phyloP scores from a whole-genome alignment of 2,329 filamentous ascomycete species.

The Penicillium sp. region DNA sequence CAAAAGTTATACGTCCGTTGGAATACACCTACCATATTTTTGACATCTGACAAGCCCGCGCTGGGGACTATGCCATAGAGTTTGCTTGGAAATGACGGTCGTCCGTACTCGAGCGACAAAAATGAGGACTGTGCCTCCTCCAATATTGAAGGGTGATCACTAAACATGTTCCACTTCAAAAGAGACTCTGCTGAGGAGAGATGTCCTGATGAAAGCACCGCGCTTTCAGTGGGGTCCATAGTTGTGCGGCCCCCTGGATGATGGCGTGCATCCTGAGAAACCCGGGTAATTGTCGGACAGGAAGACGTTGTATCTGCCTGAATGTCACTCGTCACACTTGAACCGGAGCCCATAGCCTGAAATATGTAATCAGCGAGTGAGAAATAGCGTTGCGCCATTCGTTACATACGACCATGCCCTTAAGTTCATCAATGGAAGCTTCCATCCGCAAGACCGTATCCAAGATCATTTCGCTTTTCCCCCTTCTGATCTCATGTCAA shows the following conservation, averaged over 20 bases:
- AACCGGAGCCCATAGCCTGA: background rate
- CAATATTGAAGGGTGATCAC: background rate
- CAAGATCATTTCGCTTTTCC: conserved; percentile 10
- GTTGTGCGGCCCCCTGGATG: background rate
- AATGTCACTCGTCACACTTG: background rate
- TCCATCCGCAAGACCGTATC: conserved; percentile 8
- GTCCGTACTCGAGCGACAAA: background rate
- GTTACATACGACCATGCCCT: conserved; percentile 5
- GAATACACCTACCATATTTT: conserved; percentile 1
- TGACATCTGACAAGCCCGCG: conserved; percentile 3
- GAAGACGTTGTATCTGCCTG: background rate
- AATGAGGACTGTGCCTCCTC: conserved; percentile 1
- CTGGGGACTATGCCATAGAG: conserved; percentile 5
- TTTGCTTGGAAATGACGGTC: background rate
- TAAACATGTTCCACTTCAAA: too few species aligned
- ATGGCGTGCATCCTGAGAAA: conserved; percentile 1
- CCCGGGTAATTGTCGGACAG: background rate
- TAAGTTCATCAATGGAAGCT: conserved; percentile 7
- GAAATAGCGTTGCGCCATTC: background rate
- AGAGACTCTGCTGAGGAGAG: conserved; percentile 9
- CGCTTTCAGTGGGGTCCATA: conserved; percentile 8
- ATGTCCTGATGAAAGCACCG: conserved; percentile 5
- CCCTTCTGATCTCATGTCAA: background rate
- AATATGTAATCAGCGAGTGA: background rate
- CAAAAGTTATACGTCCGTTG: conserved; percentile 11